Conservation (phyloP, 148 eudicot genomes). For the Rhododendron simsii region DNA sequence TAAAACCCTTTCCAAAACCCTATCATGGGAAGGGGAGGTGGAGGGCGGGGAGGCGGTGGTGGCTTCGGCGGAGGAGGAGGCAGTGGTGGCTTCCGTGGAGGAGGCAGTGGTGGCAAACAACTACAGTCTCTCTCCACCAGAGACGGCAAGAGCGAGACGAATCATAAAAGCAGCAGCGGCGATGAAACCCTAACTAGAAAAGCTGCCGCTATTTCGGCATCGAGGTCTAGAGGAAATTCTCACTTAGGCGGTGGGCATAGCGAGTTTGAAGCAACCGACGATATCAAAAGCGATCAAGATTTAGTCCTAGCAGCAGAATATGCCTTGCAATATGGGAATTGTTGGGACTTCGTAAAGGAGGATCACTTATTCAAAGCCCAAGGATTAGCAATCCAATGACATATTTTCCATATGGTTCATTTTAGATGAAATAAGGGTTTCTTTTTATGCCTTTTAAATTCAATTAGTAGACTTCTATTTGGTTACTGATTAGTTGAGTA, state of each 20-base stretch:
- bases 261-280: background rate
- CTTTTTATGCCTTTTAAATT: too few species aligned
- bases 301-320: background rate
- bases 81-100: background rate
- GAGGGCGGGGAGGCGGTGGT: background rate
- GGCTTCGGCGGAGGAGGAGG: background rate
- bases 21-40: background rate
- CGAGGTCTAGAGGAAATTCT: background rate
- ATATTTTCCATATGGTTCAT: background rate
- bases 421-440: background rate
- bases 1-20: background rate
- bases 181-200: background rate
- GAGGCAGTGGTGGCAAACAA: background rate
- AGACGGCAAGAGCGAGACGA: background rate
- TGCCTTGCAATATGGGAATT: background rate
- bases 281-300: background rate
- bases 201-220: background rate
- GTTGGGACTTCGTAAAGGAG: background rate
- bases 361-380: background rate
- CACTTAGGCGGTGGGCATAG: background rate
- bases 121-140: background rate
- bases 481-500: background rate
- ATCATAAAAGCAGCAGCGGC: background rate
- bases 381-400: background rate
- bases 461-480: background rate